Conservation (phyloP, 2,329 filamentous ascomycete species). For the Diaporthe helianthi region DNA sequence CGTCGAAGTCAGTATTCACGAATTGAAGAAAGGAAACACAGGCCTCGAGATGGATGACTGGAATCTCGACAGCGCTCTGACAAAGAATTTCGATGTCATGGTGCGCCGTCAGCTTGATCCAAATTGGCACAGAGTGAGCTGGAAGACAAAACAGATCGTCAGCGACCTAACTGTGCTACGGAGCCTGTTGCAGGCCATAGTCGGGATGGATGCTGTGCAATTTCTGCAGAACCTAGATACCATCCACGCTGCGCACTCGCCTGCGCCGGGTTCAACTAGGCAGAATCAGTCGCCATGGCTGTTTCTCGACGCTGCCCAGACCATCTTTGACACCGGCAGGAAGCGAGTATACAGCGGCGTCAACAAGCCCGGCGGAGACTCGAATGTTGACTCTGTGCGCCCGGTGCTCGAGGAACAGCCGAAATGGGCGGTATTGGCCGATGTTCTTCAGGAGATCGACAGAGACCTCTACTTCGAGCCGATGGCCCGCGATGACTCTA, state of each 20-base stretch:
- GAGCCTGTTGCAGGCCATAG: slow-evolving; percentile 79
- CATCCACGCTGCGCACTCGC: slow-evolving; percentile 88
- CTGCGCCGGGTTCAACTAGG: slow-evolving; percentile 83
- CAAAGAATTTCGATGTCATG: slow-evolving; percentile 90
- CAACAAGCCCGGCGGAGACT: slow-evolving; percentile 59
- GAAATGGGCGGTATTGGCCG: slow-evolving; percentile 90
- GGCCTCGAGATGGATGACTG: slow-evolving; percentile 96
- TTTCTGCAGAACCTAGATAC: slow-evolving; percentile 95
- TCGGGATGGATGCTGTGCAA: slow-evolving; percentile 87
- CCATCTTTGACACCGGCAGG: slow-evolving; percentile 90
- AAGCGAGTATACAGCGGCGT: slow-evolving; percentile 82
- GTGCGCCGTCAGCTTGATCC: slow-evolving; percentile 91
- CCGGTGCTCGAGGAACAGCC: slow-evolving; percentile 90
- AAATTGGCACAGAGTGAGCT: slow-evolving; percentile 96
- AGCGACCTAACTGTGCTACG: slow-evolving; percentile 85
- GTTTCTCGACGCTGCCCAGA: slow-evolving; percentile 92
- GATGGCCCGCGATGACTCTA: slow-evolving; percentile 78
- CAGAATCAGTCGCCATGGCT: slow-evolving; percentile 95
- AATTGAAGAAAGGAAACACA: slow-evolving; percentile 88
- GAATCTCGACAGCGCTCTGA: slow-evolving; percentile 91
- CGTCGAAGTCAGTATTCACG: slow-evolving; percentile 91
- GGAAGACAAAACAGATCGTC: slow-evolving; percentile 94
- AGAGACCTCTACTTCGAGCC: slow-evolving; percentile 87
- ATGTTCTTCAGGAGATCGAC: slow-evolving; percentile 92
- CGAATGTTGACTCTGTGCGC: slow-evolving; percentile 66